These are phyloP conservation scores for Aspergillus udagawae DNA, from an alignment of 2,329 filamentous ascomycete genomes.

Conservation along the genomic window DNA sequence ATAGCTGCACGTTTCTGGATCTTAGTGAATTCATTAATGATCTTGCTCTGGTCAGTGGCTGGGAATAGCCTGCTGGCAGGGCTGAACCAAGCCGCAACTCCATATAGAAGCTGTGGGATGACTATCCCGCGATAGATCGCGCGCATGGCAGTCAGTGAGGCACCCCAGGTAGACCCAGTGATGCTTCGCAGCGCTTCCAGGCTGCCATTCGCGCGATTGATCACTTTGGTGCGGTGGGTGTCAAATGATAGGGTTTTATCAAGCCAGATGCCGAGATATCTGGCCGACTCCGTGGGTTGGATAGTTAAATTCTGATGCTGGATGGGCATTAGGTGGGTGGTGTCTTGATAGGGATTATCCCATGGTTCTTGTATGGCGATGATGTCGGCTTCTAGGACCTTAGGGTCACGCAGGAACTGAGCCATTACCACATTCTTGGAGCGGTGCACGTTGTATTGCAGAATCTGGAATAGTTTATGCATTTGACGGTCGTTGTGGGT, in stretches of 20 bases:
- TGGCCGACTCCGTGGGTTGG: background rate
- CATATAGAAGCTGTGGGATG: too few relatives aligned
- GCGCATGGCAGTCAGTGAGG: too few relatives aligned
- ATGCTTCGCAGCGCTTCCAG: too few relatives aligned
- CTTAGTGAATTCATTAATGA: too few relatives aligned
- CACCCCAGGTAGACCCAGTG: too few relatives aligned
- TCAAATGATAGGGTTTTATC: background rate
- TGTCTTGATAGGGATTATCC: conserved; percentile 16
- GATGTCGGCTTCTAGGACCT: conserved; percentile 18
- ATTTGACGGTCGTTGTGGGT: background rate
- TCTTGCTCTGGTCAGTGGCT: too few relatives aligned
- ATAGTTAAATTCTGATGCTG: background rate
- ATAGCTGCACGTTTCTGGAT: too few relatives aligned
- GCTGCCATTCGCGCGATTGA: background rate
- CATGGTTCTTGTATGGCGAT: conserved; percentile 24
- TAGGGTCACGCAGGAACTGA: conserved; percentile 12
- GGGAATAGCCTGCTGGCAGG: too few relatives aligned
- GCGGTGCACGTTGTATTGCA: conserved; percentile 22
- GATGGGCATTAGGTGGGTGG: conserved; percentile 9
- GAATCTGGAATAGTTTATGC: conserved; percentile 13
- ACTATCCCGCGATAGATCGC: too few relatives aligned
- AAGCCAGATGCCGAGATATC: background rate
- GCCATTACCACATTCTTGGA: conserved; percentile 20
- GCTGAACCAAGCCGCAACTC: too few relatives aligned
- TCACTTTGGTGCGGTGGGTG: background rate